These are phyloP conservation scores for Macrophomina tecta DNA, from an alignment of 2,329 filamentous ascomycete species.

Conservation along the genomic window DNA sequence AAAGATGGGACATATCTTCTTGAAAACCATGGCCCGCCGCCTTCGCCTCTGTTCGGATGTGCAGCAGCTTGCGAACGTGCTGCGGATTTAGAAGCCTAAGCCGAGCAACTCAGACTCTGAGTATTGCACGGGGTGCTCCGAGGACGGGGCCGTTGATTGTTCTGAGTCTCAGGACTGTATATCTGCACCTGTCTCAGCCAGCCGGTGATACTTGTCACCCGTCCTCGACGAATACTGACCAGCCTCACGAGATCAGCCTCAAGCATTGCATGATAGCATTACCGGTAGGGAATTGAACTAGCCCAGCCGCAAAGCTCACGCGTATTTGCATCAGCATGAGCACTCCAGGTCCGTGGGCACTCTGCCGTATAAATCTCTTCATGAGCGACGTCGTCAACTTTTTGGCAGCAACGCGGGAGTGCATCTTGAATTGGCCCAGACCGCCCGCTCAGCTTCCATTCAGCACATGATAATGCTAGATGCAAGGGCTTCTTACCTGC, in stretches of 20 bases:
- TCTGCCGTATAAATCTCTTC: too few relatives aligned
- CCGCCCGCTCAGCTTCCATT: neutral
- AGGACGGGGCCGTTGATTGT: neutral
- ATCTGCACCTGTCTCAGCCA: neutral
- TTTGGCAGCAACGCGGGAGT: neutral
- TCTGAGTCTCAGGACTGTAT: neutral
- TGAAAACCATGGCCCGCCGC: too few relatives aligned
- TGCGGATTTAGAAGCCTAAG: neutral
- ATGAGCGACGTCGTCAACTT: too few relatives aligned
- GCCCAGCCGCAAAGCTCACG: too few relatives aligned
- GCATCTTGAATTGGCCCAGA: neutral
- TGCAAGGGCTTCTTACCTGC: slow-evolving; percentile 23
- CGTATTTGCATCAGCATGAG: too few relatives aligned
- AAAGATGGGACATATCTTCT: slow-evolving; percentile 62
- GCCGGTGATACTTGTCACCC: neutral
- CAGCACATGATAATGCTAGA: slow-evolving; percentile 15
- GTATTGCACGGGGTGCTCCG: neutral
- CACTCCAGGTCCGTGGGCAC: too few relatives aligned
- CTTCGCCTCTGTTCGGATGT: neutral
- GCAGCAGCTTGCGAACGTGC: neutral
- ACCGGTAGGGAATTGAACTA: too few relatives aligned
- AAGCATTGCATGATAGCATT: too few relatives aligned
- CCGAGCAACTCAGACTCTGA: neutral
- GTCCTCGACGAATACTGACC: too few relatives aligned
- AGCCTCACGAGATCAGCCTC: too few relatives aligned